phyloP scores from a whole-genome alignment of 208 protist species.

The Wallacemonas rigidus region DNA sequence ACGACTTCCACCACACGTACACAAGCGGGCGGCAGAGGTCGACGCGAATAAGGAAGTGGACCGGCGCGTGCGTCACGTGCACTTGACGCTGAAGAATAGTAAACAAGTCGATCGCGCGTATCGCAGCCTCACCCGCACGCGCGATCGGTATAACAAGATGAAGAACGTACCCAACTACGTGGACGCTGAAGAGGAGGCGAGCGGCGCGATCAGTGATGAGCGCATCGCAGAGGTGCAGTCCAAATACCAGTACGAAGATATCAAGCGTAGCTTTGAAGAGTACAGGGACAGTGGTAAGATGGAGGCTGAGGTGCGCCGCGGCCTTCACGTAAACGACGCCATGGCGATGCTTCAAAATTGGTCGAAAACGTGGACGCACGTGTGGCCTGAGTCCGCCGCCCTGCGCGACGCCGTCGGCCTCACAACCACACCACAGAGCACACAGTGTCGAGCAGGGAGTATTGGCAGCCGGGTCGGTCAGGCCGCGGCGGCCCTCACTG shows the following conservation, averaged over 20 bases:
- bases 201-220: conserved; percentile 36
- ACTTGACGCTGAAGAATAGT: conserved; percentile 52
- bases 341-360: conserved; percentile 68
- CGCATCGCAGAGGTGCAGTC: conserved; percentile 46
- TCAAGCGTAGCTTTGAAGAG: conserved; percentile 54
- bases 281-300: conserved; percentile 66
- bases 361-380: conserved; percentile 60
- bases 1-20: conserved; percentile 30
- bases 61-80: conserved; percentile 29
- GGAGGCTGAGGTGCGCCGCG: conserved; percentile 60
- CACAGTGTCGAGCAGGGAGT: not conserved
- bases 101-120: conserved; percentile 65
- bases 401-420: conserved; percentile 32
- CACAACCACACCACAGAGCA: not conserved
- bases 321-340: conserved; percentile 65
- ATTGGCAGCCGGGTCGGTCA: conserved; percentile 55
- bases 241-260: conserved; percentile 50
- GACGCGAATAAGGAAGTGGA: conserved; percentile 40
- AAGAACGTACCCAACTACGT: conserved; percentile 40
- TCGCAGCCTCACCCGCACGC: conserved; percentile 34
- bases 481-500: conserved; percentile 63
- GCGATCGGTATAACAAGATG: conserved; percentile 49
- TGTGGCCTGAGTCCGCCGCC: conserved; percentile 37
- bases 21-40: conserved; percentile 21
- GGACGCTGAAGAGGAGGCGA: conserved; percentile 46